These are phyloP conservation scores for Penicillium sp. DNA, from an alignment of 2,329 filamentous ascomycete genomes.

Conservation along the genomic window DNA sequence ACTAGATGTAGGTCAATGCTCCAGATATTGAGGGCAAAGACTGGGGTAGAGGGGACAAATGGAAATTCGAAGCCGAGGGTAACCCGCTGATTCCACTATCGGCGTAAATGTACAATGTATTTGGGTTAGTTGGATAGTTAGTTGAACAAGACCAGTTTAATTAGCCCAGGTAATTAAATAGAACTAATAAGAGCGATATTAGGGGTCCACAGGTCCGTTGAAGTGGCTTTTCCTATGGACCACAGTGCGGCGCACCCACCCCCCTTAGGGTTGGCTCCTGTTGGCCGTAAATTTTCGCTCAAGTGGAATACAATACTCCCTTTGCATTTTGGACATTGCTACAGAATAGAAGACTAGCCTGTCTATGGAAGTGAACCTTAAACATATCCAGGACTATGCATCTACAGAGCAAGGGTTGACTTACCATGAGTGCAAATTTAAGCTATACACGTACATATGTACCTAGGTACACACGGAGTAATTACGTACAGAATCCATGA, in stretches of 20 bases:
- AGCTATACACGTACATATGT: background rate
- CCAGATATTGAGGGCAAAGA: background rate
- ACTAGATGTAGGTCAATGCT: background rate
- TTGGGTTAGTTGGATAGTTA: background rate
- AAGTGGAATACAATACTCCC: background rate
- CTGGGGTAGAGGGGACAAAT: background rate
- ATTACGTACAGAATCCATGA: background rate
- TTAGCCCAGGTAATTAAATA: background rate
- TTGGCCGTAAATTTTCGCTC: background rate
- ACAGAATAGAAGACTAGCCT: background rate
- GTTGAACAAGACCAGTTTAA: background rate
- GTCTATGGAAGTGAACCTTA: background rate
- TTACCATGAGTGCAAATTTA: background rate
- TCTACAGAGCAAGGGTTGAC: background rate
- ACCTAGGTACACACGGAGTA: background rate
- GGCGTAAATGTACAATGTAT: background rate
- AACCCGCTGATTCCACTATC: background rate
- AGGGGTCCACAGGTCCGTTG: background rate
- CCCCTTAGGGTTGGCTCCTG: background rate
- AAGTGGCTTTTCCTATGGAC: background rate
- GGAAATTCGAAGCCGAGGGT: background rate
- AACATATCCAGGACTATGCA: background rate
- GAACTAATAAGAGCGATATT: background rate
- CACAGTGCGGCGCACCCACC: background rate
- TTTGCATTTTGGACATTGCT: background rate